Evolutionary conservation across 2,329 filamentous ascomycete genomes (phyloP).

Genomic region (Aschersonia sp.): DNA sequence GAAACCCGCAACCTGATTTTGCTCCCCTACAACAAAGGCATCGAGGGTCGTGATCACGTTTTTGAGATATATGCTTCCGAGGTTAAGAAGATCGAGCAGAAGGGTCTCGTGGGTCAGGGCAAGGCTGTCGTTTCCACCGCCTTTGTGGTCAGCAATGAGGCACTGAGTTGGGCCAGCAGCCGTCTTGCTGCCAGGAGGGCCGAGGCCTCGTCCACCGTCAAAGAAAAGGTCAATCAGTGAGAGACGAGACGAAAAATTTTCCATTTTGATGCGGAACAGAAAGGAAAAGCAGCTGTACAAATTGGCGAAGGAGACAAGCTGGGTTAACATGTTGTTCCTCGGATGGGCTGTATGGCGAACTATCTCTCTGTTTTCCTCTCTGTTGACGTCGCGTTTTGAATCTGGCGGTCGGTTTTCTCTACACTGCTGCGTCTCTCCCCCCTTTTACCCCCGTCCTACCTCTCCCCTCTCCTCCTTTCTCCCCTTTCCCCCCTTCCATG

Average conservation of each 20-base stretch:
- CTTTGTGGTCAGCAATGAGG: slow-evolving; percentile 51
- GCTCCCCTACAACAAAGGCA: slow-evolving; percentile 46
- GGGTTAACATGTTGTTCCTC: no score
- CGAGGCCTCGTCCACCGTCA: slow-evolving; percentile 38
- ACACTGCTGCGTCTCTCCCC: background rate
- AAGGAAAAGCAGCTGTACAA: background rate
- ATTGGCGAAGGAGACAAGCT: background rate
- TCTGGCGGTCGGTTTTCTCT: background rate
- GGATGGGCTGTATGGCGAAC: no score
- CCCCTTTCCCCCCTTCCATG: background rate
- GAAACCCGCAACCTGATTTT: slow-evolving; percentile 47
- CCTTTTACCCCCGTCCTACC: no score
- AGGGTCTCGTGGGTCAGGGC: slow-evolving; percentile 49
- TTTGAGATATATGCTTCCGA: slow-evolving; percentile 40
- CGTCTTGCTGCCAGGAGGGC: slow-evolving; percentile 48
- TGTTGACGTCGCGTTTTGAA: background rate
- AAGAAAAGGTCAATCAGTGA: slow-evolving; percentile 36
- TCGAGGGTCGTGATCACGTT: slow-evolving; percentile 48
- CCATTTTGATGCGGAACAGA: background rate
- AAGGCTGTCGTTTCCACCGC: slow-evolving; percentile 58
- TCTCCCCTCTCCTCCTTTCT: background rate
- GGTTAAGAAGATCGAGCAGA: slow-evolving; percentile 47
- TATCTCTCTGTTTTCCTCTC: background rate
- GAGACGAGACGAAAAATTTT: background rate
- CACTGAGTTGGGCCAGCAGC: slow-evolving; percentile 43